Conservation (phyloP, 176 grass and related monocot genomes). For the Hsuehochloa calcarea region DNA sequence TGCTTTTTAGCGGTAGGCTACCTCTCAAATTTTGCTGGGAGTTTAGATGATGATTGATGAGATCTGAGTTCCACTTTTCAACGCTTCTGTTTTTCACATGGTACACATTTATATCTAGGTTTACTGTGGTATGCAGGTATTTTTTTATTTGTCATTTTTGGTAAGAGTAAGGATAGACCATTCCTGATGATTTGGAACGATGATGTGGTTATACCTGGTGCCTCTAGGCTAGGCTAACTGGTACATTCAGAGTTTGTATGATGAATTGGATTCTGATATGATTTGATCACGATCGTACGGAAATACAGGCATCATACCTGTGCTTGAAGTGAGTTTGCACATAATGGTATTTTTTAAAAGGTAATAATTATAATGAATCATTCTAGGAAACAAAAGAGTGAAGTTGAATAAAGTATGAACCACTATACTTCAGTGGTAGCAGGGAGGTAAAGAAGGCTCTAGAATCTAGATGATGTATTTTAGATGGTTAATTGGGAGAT, state of each 20-base stretch:
- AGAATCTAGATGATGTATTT: neutral
- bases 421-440: neutral
- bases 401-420: neutral
- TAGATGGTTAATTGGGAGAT: neutral
- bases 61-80: neutral
- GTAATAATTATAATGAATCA: neutral
- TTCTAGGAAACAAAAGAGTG: neutral
- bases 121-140: neutral
- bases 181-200: neutral
- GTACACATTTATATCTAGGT: neutral
- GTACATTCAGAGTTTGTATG: neutral
- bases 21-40: neutral
- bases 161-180: neutral
- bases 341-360: neutral
- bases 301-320: neutral
- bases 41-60: neutral
- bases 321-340: neutral
- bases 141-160: neutral
- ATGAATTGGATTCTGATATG: neutral
- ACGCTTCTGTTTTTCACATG: neutral
- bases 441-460: neutral
- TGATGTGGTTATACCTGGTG: neutral
- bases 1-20: neutral
- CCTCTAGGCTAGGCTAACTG: neutral
- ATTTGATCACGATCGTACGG: neutral